These are phyloP conservation scores for Scutellaria galericulata DNA, from an alignment of 257 asterid genomes.

Conservation along the genomic window DNA sequence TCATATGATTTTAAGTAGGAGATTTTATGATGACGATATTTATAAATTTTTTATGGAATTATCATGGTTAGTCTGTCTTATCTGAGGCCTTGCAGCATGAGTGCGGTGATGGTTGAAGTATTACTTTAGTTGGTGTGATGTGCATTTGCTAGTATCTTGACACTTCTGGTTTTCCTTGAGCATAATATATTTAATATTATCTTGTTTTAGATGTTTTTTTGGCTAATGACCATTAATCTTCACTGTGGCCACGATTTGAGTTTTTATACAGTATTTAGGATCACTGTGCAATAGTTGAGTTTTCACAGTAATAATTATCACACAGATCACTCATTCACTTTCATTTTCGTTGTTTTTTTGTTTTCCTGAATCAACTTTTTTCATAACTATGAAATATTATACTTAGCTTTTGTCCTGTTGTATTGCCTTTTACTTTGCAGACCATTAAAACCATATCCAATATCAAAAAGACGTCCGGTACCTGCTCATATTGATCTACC, in stretches of 20 bases:
- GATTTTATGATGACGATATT: neutral
- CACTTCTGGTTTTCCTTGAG: no score
- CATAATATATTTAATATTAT: no score
- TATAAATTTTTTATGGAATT: neutral
- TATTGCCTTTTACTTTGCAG: slow-evolving; percentile 40
- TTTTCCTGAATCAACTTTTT: neutral
- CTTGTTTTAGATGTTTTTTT: no score
- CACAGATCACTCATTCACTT: neutral
- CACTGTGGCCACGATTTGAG: no score
- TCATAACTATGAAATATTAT: neutral
- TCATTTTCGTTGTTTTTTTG: neutral
- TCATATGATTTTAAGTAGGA: neutral
- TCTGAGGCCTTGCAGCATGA: neutral
- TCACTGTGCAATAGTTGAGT: no score
- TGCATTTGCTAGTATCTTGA: neutral
- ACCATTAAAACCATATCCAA: slow-evolving; percentile 78
- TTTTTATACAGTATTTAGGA: no score
- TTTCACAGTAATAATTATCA: no score
- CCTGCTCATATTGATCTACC: slow-evolving; percentile 87
- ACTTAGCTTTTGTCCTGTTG: slow-evolving; percentile 13
- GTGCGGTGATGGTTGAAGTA: neutral
- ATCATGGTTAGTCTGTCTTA: neutral
- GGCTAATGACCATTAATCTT: no score
- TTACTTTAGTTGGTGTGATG: neutral
- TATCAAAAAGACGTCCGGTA: slow-evolving; percentile 67